These are phyloP conservation scores for Lichtheimia ornata DNA, from an alignment of 371 early-diverging fungal genomes.

Conservation along the genomic window DNA sequence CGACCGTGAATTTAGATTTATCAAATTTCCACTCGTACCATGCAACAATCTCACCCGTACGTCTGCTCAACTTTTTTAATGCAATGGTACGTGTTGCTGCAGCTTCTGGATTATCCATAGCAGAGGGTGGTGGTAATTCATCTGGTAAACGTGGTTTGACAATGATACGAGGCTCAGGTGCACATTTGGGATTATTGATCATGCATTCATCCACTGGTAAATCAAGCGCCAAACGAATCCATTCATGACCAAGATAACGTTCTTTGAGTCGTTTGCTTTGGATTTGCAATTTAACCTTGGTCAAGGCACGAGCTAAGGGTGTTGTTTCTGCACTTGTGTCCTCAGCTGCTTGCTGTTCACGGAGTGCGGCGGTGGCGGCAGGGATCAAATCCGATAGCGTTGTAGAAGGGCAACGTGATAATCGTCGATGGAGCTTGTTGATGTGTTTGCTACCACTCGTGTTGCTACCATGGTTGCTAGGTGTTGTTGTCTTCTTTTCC, in stretches of 20 bases:
- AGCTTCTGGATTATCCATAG: background rate
- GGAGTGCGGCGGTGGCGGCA: constrained; percentile 38
- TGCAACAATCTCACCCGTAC: constrained; percentile 45
- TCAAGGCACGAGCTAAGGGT: constrained; percentile 38
- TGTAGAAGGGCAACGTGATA: constrained; percentile 16
- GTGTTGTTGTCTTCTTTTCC: too few species aligned
- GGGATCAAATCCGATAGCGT: constrained; percentile 47
- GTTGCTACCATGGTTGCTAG: background rate
- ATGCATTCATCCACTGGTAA: constrained; percentile 37
- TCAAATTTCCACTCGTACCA: constrained; percentile 52
- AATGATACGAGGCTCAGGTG: background rate
- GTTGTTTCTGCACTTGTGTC: constrained; percentile 12
- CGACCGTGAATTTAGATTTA: constrained; percentile 24
- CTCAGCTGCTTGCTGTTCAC: constrained; percentile 7
- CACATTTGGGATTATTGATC: constrained; percentile 21
- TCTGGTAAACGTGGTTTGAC: background rate
- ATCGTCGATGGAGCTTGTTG: constrained; percentile 15
- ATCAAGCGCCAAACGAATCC: constrained; percentile 46
- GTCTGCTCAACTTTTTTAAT: constrained; percentile 14
- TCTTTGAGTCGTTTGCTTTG: constrained; percentile 43
- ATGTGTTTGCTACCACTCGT: background rate
- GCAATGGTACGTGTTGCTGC: constrained; percentile 1
- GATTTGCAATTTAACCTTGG: constrained; percentile 40
- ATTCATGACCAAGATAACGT: constrained; percentile 43
- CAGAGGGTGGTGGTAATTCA: background rate